These are phyloP conservation scores for Paramecium pentaurelia DNA, from an alignment of 73 alveolate genomes.

Conservation along the genomic window DNA sequence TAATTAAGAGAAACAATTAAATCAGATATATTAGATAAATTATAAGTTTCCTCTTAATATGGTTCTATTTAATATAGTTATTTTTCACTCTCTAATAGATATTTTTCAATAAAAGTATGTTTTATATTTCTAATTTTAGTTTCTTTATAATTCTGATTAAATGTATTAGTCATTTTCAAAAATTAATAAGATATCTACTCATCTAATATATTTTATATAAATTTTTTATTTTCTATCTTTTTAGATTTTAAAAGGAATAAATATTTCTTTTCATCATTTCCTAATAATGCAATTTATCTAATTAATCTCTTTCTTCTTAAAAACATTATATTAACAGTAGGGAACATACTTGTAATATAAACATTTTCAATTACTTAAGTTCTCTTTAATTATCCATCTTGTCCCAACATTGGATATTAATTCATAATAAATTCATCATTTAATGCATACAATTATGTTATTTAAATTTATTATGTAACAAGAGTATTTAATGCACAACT, in stretches of 20 bases:
- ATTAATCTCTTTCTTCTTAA: background rate
- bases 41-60: background rate
- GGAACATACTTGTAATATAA: background rate
- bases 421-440: background rate
- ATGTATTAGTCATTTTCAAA: background rate
- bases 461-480: background rate
- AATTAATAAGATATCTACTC: background rate
- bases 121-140: background rate
- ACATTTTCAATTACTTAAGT: background rate
- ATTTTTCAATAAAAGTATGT: background rate
- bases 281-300: background rate
- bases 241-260: background rate
- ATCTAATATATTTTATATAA: background rate
- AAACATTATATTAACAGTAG: background rate
- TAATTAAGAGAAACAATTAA: background rate
- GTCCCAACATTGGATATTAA: background rate
- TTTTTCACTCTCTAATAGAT: background rate
- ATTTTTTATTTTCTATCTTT: background rate
- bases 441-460: background rate
- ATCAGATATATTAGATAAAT: background rate
- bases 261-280: conserved; percentile 12
- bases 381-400: background rate
- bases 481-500: background rate
- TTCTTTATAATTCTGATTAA: background rate
- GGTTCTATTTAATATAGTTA: background rate